Evolutionary conservation across 441 rosid genomes (phyloP).

Genomic region (Erodium texanum): DNA sequence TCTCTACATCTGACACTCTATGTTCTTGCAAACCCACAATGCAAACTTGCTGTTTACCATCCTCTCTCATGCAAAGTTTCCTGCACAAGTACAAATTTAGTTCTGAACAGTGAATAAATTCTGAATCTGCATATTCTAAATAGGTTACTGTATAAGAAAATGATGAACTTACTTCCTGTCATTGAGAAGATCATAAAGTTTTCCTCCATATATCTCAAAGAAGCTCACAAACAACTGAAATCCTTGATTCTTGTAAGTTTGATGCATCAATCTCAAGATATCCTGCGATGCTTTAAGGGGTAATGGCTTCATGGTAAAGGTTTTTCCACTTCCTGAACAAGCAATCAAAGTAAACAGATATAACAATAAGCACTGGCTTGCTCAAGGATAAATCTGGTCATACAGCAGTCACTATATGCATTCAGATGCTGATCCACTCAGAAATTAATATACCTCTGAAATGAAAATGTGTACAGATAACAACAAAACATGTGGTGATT

Average conservation of each 20-base stretch:
- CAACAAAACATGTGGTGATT: too few species aligned
- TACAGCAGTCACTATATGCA: too few species aligned
- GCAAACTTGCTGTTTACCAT: slow-evolving; percentile 97
- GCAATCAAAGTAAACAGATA: not conserved
- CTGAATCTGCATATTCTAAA: too few species aligned
- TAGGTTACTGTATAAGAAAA: too few species aligned
- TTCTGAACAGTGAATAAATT: too few species aligned
- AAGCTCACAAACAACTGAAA: slow-evolving; percentile 87
- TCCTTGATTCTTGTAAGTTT: slow-evolving; percentile 76
- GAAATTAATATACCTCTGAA: too few species aligned
- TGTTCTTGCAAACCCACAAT: slow-evolving; percentile 94
- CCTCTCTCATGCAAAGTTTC: slow-evolving; percentile 97
- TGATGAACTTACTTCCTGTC: slow-evolving; percentile 69
- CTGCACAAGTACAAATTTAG: slow-evolving; percentile 25
- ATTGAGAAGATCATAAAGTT: slow-evolving; percentile 76
- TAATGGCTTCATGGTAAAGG: slow-evolving; percentile 89
- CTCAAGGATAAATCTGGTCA: too few species aligned
- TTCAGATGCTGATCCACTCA: too few species aligned
- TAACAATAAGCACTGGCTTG: too few species aligned
- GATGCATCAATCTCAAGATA: slow-evolving; percentile 85
- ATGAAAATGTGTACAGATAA: too few species aligned
- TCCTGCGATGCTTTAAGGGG: slow-evolving; percentile 88
- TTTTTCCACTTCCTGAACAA: slow-evolving; percentile 86
- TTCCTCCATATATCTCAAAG: slow-evolving; percentile 97
- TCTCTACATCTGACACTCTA: slow-evolving; percentile 81